These are phyloP conservation scores for Talaromyces liani DNA, from an alignment of 495 filamentous ascomycete genomes.

Conservation along the genomic window DNA sequence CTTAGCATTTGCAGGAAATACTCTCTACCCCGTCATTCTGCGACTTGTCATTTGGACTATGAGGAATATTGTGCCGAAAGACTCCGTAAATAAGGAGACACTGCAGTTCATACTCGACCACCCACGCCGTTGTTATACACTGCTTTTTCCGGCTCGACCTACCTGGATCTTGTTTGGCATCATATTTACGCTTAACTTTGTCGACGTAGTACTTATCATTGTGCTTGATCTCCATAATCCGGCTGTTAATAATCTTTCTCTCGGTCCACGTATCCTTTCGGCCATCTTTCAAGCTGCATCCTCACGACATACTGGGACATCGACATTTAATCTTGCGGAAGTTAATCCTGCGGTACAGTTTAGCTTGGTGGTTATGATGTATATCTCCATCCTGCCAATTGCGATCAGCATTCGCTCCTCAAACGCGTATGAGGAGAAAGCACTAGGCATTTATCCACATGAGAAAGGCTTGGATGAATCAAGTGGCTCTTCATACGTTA, in stretches of 20 bases:
- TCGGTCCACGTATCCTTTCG: conserved; percentile 36
- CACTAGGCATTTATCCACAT: conserved; percentile 55
- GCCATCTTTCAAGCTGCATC: conserved; percentile 55
- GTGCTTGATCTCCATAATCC: conserved; percentile 41
- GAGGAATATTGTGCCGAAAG: conserved; percentile 41
- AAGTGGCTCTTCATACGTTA: conserved; percentile 33
- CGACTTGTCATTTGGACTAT: conserved; percentile 69
- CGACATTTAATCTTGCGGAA: conserved; percentile 46
- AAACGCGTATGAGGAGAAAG: conserved; percentile 61
- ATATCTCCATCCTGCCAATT: conserved; percentile 71
- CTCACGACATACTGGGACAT: conserved; percentile 50
- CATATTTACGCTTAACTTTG: conserved; percentile 46
- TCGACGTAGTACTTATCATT: conserved; percentile 55
- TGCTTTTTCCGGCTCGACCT: conserved; percentile 50
- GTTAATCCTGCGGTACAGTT: conserved; percentile 57
- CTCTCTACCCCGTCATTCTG: conserved; percentile 72
- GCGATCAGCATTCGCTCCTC: conserved; percentile 63
- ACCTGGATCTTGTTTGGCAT: conserved; percentile 60
- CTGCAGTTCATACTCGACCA: conserved; percentile 52
- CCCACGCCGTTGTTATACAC: conserved; percentile 55
- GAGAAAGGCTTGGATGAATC: conserved; percentile 28
- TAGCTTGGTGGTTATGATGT: conserved; percentile 59
- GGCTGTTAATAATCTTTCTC: conserved; percentile 19
- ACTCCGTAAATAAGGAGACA: conserved; percentile 22
- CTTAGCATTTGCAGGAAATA: conserved; percentile 77